Base-by-base conservation (phyloP, 2,329 filamentous ascomycete genomes). In the Xylariales sp. region DNA sequence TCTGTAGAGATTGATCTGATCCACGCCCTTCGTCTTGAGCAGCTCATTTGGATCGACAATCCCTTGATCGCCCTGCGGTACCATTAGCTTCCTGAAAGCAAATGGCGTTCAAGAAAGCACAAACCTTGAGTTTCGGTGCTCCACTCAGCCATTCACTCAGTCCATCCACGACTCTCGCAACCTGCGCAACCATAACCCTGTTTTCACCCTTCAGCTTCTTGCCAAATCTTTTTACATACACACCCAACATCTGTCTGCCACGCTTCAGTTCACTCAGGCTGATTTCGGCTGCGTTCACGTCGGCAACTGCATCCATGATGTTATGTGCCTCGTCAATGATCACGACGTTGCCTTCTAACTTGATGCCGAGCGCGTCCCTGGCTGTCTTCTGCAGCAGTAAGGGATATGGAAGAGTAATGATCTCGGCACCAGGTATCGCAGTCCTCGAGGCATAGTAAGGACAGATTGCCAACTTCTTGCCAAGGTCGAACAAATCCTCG, bases 271-370 rank as follows among this genome's bases (percentile, higher is more conserved):
- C 89, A 19, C 69, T 68, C 4, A 95, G 68, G 3, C 78, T 79
- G 15, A 97, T 74, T 25, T 86, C 80, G 0, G 88, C 80, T 0
- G 90, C 90, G 59, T 96, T 82, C 24, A 95, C 93, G 33, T 82
- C 84, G 12, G 88, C 79, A 33, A 98, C 88, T 0, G 91, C 89
- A 60, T 96, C 90, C 84, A 96, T 95, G 39, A 98, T 78, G 57
- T 98, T 98, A 60, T 98, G 93, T 0, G 93, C 93, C 68, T 98
- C 93, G 52, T 98, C 93, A 35, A 98, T 87, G 19, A 98, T 86
- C n/a, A 98, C 82, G 0, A 98, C 73, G 55, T 95, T 93, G 4
- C 82, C 81, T 53, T 94, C 89, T 7, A 98, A 65, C 18, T 85
- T 91, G 31, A 98, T 81, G 0, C 86, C 84, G 0, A 98, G 72